Evolutionary conservation across 2,329 filamentous ascomycete genomes (phyloP), one percentile per base, ranked within the genome.

Genomic region (Penicillium sp.): DNA sequence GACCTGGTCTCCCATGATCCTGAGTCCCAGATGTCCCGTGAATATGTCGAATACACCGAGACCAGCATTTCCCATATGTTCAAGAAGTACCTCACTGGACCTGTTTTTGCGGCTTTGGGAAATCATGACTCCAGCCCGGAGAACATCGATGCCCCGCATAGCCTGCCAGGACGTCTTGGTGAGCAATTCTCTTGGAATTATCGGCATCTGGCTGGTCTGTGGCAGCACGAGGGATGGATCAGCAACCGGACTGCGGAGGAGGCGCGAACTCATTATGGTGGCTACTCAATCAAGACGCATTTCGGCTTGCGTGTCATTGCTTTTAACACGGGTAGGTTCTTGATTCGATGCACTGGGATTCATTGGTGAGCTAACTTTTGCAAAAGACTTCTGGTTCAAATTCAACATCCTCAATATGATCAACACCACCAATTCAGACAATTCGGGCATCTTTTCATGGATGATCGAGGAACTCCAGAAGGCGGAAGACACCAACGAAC

Each of bases 131-230:
- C 79, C 12, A 84, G 80, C 60, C 85, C 85, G 1, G 80, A 82
- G 59, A 83, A 81, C 24, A 82, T 85, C 28, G 82, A 85, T 65
- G 78, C 81, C 7, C 83, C 85, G 2, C 82, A 86, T 65, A 81
- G 72, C 33, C 73, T 88, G 9, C 84, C 84, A 9, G 84, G 83
- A 0, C 77, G 78, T 0, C 74, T 87, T 1, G 83, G 84, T 1
- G 73, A 82, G 62, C 85, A 88, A 65, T 81, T 84, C 65, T 84
- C 81, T 56, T 87, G 85, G 85, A 86, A 86, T 65, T 86, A 84
- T 65, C 77, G 85, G 28, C 84, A 86, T 65, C 76, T 87, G 17
- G 78, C 84, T n/a, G 75, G 74, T 13, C 75, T 87, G 0, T 87
- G 85, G 85, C 76, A 82, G 65, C 80, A 86, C 60, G 82, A 86